Evolutionary conservation across 108 stramenopile species (phyloP).

Genomic region (Pseudonitzschia multistriata): DNA sequence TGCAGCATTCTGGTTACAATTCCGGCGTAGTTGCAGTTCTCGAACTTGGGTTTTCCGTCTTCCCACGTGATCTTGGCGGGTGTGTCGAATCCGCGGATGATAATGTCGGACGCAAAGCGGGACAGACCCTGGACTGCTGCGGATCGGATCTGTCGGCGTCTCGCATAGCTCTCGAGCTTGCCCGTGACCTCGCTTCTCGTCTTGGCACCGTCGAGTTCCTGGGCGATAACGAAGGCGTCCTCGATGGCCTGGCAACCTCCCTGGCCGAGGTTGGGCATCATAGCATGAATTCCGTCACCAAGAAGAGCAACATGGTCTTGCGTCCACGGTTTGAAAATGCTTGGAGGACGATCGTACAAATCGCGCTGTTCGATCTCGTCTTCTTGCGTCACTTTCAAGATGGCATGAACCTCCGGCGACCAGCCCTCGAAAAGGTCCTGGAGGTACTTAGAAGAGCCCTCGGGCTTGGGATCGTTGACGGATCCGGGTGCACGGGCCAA

Average conservation of each 20-base stretch:
- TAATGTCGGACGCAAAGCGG: conserved; percentile 73
- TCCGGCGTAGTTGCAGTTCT: conserved; percentile 75
- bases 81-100: conserved; percentile 74
- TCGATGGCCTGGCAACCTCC: conserved; percentile 83
- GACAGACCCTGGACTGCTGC: conserved; percentile 71
- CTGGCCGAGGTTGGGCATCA: conserved; percentile 79
- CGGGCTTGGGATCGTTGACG: conserved; percentile 52
- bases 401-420: conserved; percentile 63
- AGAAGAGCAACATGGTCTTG: conserved; percentile 63
- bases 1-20: conserved; percentile 74
- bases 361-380: conserved; percentile 76
- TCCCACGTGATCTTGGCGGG: conserved; percentile 56
- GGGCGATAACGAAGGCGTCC: conserved; percentile 62
- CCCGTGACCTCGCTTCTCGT: conserved; percentile 36
- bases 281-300: conserved; percentile 71
- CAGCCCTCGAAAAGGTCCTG: conserved; percentile 61
- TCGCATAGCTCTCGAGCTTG: conserved; percentile 40
- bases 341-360: conserved; percentile 77
- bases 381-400: conserved; percentile 58
- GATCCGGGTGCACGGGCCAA: conserved; percentile 56
- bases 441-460: conserved; percentile 53
- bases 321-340: conserved; percentile 56
- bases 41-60: conserved; percentile 44
- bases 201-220: conserved; percentile 51
- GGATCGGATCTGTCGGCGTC: conserved; percentile 58